Evolutionary conservation across 164 flowering plant genomes (phyloP).

Genomic region (Houttuynia cordata): DNA sequence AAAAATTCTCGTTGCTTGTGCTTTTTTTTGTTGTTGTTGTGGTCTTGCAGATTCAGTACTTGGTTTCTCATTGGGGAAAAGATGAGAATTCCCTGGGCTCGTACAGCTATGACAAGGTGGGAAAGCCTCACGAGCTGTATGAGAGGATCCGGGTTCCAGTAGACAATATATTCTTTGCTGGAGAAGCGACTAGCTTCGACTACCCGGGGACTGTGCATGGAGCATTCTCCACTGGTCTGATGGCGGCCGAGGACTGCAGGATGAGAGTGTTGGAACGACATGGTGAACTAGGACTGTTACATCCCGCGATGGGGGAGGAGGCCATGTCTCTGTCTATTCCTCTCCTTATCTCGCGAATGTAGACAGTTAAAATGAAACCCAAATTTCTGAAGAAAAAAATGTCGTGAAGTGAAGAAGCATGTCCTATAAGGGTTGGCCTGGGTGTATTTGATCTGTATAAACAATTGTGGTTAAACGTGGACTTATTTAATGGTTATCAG

Average conservation of each 20-base stretch:
- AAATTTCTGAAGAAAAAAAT: too few relatives aligned
- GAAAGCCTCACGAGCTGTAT: conserved; percentile 77
- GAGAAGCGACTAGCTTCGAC: conserved; percentile 73
- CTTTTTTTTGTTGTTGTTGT: not conserved
- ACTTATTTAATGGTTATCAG: too few relatives aligned
- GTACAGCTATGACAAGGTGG: conserved; percentile 78
- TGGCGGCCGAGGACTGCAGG: conserved; percentile 96
- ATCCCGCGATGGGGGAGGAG: conserved; percentile 64
- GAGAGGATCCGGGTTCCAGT: conserved; percentile 79
- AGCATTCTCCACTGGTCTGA: conserved; percentile 78
- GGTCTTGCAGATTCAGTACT: conserved; percentile 63
- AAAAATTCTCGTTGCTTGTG: too few relatives aligned
- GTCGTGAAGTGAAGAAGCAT: too few relatives aligned
- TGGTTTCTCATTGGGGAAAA: conserved; percentile 89
- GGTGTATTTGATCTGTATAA: too few relatives aligned
- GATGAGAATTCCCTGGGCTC: conserved; percentile 78
- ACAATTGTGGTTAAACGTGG: too few relatives aligned
- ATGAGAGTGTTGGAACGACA: conserved; percentile 78
- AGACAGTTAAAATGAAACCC: conserved; percentile 4
- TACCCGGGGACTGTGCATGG: conserved; percentile 94
- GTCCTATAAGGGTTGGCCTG: too few relatives aligned
- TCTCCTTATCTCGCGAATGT: conserved; percentile 71
- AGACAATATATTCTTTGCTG: conserved; percentile 92
- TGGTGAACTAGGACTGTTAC: conserved; percentile 59
- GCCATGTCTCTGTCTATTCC: conserved; percentile 38